Evolutionary conservation across 2,329 filamentous ascomycete species (phyloP).

Genomic region (Dothideomycetes sp.): DNA sequence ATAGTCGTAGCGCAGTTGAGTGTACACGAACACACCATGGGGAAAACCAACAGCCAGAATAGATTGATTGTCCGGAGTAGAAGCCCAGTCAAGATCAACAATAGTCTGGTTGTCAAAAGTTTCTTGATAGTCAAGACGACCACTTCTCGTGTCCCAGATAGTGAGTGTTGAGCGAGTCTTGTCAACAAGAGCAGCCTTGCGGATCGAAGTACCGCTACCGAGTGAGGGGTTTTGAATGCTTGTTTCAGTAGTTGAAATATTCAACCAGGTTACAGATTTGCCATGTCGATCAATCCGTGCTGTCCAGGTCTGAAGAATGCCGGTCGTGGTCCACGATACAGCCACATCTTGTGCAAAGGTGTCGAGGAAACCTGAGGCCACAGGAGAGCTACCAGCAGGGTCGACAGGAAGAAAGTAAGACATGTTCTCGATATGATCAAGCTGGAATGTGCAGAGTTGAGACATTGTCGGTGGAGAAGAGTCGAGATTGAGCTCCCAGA

Average conservation of each 20-base stretch:
- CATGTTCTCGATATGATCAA: conserved; percentile 52
- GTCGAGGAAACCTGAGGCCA: conserved; percentile 71
- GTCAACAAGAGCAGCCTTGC: conserved; percentile 79
- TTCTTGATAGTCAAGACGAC: conserved; percentile 72
- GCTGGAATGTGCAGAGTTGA: conserved; percentile 63
- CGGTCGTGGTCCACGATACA: conserved; percentile 69
- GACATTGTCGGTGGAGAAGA: conserved; percentile 38
- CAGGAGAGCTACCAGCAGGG: conserved; percentile 64
- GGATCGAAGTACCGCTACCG: conserved; percentile 75
- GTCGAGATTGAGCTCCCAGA: conserved; percentile 57
- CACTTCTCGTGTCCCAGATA: conserved; percentile 82
- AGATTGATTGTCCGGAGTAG: conserved; percentile 78
- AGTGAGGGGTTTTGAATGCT: conserved; percentile 63
- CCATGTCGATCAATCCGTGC: conserved; percentile 57
- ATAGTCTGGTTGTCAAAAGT: conserved; percentile 53
- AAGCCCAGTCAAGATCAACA: conserved; percentile 87
- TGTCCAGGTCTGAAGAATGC: conserved; percentile 76
- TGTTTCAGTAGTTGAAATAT: conserved; percentile 74
- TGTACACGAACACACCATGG: conserved; percentile 71
- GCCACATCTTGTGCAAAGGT: conserved; percentile 79
- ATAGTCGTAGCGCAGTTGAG: conserved; percentile 87
- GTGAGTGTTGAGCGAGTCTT: conserved; percentile 63
- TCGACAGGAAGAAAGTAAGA: conserved; percentile 59
- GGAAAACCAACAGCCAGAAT: conserved; percentile 88
- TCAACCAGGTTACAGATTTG: conserved; percentile 66